phyloP scores from a whole-genome alignment of 345 rosid species.

The Hypericum perforatum region DNA sequence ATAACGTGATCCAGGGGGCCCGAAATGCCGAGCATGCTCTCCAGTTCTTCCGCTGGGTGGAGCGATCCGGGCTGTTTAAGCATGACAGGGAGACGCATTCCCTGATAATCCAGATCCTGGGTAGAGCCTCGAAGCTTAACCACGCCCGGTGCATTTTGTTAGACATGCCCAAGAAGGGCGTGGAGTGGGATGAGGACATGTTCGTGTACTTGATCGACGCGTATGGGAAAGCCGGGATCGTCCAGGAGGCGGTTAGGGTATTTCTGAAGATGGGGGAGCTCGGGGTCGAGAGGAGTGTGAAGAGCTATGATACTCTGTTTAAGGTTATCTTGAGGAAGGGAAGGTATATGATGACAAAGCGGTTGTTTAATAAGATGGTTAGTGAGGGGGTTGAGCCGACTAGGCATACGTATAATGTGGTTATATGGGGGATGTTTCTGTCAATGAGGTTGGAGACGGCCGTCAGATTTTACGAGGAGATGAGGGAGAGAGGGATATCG shows the following conservation, averaged over 20 bases:
- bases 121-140: slow-evolving; percentile 62
- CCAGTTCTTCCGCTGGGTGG: slow-evolving; percentile 91
- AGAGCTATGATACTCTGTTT: slow-evolving; percentile 62
- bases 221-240: slow-evolving; percentile 76
- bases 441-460: slow-evolving; percentile 65
- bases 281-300: slow-evolving; percentile 60
- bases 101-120: slow-evolving; percentile 71
- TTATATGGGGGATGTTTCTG: slow-evolving; percentile 87
- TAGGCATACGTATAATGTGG: slow-evolving; percentile 61
- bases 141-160: slow-evolving; percentile 76
- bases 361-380: slow-evolving; percentile 70
- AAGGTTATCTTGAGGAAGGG: slow-evolving; percentile 78
- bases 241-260: slow-evolving; percentile 79
- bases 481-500: slow-evolving; percentile 50
- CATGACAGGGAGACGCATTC: slow-evolving; percentile 65
- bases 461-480: slow-evolving; percentile 65
- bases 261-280: slow-evolving; percentile 68
- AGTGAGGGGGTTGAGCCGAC: slow-evolving; percentile 69
- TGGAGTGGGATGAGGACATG: slow-evolving; percentile 79
- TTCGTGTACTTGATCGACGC: slow-evolving; percentile 59
- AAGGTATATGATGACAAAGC: slow-evolving; percentile 85
- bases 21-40: slow-evolving; percentile 71
- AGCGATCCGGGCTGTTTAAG: slow-evolving; percentile 64
- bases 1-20: slow-evolving; percentile 70
- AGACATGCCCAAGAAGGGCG: slow-evolving; percentile 82